Evolutionary conservation across 495 filamentous ascomycete genomes (phyloP).

Genomic region (Penicillium ucsense): DNA sequence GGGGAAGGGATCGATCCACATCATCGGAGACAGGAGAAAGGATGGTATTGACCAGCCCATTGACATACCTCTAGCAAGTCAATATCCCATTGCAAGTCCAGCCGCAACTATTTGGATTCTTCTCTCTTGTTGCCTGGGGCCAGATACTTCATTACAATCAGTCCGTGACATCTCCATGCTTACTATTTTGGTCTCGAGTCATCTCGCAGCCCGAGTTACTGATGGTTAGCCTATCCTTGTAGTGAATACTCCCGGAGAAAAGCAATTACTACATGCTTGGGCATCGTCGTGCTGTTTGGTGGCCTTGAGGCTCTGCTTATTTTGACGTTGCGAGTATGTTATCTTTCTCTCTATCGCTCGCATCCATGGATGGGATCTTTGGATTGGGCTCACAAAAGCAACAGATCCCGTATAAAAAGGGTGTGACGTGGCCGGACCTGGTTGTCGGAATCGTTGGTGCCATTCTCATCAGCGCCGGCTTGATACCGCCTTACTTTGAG

Average conservation of each 20-base stretch:
- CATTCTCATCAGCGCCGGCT: constrained; percentile 47
- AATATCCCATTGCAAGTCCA: constrained; percentile 69
- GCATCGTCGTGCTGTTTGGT: constrained; percentile 38
- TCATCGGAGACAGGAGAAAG: no score
- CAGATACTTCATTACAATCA: constrained; percentile 55
- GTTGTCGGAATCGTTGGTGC: constrained; percentile 52
- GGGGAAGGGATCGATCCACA: no score
- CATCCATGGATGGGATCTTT: neutral
- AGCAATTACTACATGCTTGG: constrained; percentile 31
- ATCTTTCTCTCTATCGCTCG: neutral
- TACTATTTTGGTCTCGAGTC: no score
- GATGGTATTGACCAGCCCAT: no score
- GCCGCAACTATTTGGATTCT: constrained; percentile 56
- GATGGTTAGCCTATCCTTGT: neutral
- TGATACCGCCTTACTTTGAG: constrained; percentile 64
- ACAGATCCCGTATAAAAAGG: constrained; percentile 44
- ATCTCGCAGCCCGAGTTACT: no score
- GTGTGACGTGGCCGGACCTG: constrained; percentile 46
- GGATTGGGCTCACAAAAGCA: neutral
- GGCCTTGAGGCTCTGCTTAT: constrained; percentile 53
- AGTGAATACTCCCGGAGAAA: constrained; percentile 46
- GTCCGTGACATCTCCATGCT: constrained; percentile 24
- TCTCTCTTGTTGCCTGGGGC: constrained; percentile 57
- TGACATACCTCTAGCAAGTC: constrained; percentile 42
- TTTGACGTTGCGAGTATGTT: constrained; percentile 47